phyloP scores from a whole-genome alignment of 2,329 filamentous ascomycete species.

The Akanthomyces muscarius region DNA sequence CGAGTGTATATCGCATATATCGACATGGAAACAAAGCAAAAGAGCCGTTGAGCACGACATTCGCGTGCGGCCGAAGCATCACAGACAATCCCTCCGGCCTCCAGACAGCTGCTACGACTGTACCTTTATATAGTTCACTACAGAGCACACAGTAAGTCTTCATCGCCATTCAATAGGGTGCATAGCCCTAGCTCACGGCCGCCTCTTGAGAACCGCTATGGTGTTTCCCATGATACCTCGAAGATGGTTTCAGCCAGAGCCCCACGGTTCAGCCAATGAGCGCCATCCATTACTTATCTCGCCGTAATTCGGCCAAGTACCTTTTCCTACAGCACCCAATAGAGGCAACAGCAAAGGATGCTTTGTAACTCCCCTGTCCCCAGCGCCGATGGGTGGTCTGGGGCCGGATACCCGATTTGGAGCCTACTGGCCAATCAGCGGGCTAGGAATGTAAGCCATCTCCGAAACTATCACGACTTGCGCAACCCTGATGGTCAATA shows the following conservation, averaged over 20 bases:
- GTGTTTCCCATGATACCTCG: background rate
- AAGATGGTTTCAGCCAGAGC: background rate
- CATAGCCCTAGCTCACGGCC: background rate
- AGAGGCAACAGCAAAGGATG: background rate
- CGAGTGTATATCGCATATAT: background rate
- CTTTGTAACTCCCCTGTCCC: background rate
- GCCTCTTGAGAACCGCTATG: conserved; percentile 10
- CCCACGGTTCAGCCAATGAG: background rate
- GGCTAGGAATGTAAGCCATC: conserved; percentile 5
- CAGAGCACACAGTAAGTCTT: background rate
- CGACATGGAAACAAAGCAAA: background rate
- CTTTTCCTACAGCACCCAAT: background rate
- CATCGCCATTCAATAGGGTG: background rate
- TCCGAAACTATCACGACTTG: conserved; percentile 17
- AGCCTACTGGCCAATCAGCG: conserved; percentile 1
- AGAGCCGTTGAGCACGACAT: too few relatives aligned
- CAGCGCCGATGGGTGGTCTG: background rate
- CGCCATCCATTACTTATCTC: conserved; percentile 2
- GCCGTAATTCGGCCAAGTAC: background rate
- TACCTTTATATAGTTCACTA: background rate
- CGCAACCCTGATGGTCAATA: conserved; percentile 15
- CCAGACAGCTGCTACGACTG: background rate
- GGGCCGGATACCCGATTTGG: conserved; percentile 8
- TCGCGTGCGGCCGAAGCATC: background rate
- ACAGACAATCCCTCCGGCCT: background rate